These are phyloP conservation scores for Talaromyces verruculosus DNA, from an alignment of 2,329 filamentous ascomycete species.

Conservation along the genomic window DNA sequence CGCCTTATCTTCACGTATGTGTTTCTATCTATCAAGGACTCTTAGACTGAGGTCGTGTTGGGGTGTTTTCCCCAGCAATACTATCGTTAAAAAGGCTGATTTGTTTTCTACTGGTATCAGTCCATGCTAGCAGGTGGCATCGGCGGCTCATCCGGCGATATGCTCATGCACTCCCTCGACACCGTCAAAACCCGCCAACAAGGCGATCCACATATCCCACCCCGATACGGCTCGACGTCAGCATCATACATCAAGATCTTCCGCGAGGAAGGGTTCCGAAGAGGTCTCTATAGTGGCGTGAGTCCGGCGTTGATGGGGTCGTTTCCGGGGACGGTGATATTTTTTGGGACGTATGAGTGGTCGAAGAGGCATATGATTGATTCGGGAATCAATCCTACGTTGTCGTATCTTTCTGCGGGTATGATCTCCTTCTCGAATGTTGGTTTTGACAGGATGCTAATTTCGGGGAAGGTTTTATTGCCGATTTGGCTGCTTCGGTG, in stretches of 20 bases:
- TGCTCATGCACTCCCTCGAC: constrained; percentile 98
- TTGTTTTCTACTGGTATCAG: constrained; percentile 46
- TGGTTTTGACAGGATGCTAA: constrained; percentile 12
- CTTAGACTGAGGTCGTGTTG: too few species aligned
- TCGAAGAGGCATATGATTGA: constrained; percentile 90
- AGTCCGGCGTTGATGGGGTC: constrained; percentile 86
- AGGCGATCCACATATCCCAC: constrained; percentile 87
- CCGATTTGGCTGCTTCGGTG: constrained; percentile 86
- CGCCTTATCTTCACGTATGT: constrained; percentile 65
- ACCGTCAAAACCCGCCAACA: constrained; percentile 98
- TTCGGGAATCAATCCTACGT: constrained; percentile 72
- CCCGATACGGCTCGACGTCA: constrained; percentile 87
- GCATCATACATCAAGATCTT: constrained; percentile 91
- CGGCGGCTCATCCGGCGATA: constrained; percentile 89
- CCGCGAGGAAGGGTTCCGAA: constrained; percentile 81
- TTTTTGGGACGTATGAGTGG: constrained; percentile 95
- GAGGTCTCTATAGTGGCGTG: constrained; percentile 91
- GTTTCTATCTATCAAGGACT: not conserved
- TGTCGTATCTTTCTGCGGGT: constrained; percentile 86
- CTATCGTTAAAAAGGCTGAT: not conserved
- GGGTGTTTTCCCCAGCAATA: too few species aligned
- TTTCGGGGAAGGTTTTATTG: constrained; percentile 70
- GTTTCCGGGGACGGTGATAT: constrained; percentile 88
- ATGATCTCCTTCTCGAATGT: constrained; percentile 29
- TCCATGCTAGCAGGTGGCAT: constrained; percentile 93